phyloP scores from a whole-genome alignment of 805 yeast species.

The Kazachstania taianensis region DNA sequence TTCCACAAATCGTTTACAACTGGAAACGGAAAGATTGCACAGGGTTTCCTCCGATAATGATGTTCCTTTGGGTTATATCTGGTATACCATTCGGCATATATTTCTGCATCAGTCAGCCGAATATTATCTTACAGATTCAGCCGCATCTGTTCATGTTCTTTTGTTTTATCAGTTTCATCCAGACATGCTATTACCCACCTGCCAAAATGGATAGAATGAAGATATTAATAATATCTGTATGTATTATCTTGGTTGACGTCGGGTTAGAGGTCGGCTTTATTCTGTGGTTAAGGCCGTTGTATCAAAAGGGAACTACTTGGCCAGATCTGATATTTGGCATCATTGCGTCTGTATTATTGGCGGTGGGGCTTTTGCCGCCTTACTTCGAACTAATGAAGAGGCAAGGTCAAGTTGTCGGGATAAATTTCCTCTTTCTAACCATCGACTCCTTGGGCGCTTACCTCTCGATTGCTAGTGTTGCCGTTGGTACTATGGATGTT shows the following conservation, averaged over 20 bases:
- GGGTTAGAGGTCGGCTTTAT: constrained; percentile 64
- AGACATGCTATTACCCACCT: constrained; percentile 70
- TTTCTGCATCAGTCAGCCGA: constrained; percentile 59
- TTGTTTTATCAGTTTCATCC: constrained; percentile 56
- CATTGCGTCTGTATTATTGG: constrained; percentile 67
- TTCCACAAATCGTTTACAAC: constrained; percentile 76
- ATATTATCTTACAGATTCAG: constrained; percentile 72
- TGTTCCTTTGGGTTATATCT: constrained; percentile 67
- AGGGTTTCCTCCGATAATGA: constrained; percentile 83
- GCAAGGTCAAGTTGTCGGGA: constrained; percentile 77
- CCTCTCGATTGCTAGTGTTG: constrained; percentile 54
- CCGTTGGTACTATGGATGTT: constrained; percentile 55
- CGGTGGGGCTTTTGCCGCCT: constrained; percentile 77
- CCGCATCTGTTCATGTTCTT: constrained; percentile 74
- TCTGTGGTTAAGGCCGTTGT: constrained; percentile 52
- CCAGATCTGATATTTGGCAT: constrained; percentile 75
- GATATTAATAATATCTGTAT: constrained; percentile 28
- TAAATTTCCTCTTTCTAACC: constrained; percentile 66
- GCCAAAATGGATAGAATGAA: constrained; percentile 29
- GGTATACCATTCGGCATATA: constrained; percentile 86
- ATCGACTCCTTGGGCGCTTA: constrained; percentile 79
- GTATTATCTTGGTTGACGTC: constrained; percentile 36
- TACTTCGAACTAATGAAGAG: constrained; percentile 74
- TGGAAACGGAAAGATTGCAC: constrained; percentile 67
- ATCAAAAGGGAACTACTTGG: constrained; percentile 50